Conservation (phyloP, 2,329 filamentous ascomycete species). For the Aureobasidium pullulans region DNA sequence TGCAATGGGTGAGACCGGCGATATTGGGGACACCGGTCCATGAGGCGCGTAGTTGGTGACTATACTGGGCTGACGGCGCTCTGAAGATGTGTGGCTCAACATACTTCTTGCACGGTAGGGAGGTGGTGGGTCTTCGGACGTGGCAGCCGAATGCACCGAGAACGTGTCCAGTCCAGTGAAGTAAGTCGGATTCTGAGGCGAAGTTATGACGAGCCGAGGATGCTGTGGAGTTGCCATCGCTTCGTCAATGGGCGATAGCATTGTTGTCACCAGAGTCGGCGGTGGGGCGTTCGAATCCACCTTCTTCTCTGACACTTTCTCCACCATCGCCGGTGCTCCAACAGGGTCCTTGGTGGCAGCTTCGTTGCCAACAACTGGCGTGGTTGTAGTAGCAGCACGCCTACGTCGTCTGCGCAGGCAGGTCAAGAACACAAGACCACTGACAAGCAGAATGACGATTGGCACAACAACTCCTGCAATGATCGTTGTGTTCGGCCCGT, state of each 20-base stretch:
- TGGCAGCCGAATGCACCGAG: not conserved
- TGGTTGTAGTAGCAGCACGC: not conserved
- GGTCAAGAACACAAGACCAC: not conserved
- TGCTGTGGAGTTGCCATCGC: not conserved
- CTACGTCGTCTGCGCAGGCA: not conserved
- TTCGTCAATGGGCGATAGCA: not conserved
- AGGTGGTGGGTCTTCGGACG: conserved; percentile 12
- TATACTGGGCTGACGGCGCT: not conserved
- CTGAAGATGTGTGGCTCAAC: not conserved
- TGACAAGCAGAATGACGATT: not conserved
- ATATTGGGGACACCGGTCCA: not conserved
- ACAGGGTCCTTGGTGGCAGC: not conserved
- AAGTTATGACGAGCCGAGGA: not conserved
- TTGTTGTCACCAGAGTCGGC: not conserved
- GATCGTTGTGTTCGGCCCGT: not conserved
- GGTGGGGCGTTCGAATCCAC: not conserved
- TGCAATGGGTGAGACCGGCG: not conserved
- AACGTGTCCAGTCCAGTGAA: conserved; percentile 14
- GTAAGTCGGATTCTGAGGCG: conserved; percentile 12
- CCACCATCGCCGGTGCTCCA: not conserved
- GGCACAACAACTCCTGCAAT: conserved; percentile 6
- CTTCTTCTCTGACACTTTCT: not conserved
- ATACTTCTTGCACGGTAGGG: conserved; percentile 10
- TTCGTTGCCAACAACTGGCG: not conserved
- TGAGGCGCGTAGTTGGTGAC: not conserved